Base-by-base conservation (phyloP, 2,329 filamentous ascomycete species). In the Lecanicillium sp. region DNA sequence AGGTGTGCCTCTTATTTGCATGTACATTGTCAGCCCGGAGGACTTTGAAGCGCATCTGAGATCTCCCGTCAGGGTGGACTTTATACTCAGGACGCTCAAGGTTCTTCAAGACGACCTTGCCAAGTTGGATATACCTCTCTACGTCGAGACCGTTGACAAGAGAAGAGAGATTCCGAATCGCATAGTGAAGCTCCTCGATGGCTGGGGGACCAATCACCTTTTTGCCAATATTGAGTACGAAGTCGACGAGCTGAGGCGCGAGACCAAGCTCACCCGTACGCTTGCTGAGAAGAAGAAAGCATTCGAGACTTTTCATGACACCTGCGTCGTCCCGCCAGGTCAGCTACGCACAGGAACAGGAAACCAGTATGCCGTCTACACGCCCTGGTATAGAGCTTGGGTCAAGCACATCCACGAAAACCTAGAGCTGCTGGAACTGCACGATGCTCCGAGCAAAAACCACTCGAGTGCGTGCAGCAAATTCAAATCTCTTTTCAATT, bases 221-320 rank as follows among this genome's bases (percentile, higher is more conserved):
- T 94, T 79, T 51, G 79, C 83, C 34, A 95, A 94, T 53, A 77
- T 88, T 41, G 88, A 95, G 56, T 95, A 94, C 51, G 89, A 95
- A 57, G 86, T 94, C 0, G 89, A 95, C 53, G 89, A 95, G 61
- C 61, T 95, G 42, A 70, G 88, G 31, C 71, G 88, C 5, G 89
- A 95, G 51, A 77, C 79, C 1, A 67, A 66, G 19, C 61, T 94
- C 51, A 70, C 85, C 1, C 70, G 65, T 19, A 57, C 68, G 29
- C 75, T 82, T 43, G 60, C 81, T 1, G 68, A 78, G 13, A 73
- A 72, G 11, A 80, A 75, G 0, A 75, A 90, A 33, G 69, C 73
- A 2, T 79, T 94, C 48, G 71, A 80, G n/a, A 73, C 80, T 1
- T 68, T 83, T 2, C 85, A 89, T 43, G 89, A 95, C 57, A 85